Evolutionary conservation across 2,329 filamentous ascomycete species (phyloP).

Genomic region (Penicillium sp.): DNA sequence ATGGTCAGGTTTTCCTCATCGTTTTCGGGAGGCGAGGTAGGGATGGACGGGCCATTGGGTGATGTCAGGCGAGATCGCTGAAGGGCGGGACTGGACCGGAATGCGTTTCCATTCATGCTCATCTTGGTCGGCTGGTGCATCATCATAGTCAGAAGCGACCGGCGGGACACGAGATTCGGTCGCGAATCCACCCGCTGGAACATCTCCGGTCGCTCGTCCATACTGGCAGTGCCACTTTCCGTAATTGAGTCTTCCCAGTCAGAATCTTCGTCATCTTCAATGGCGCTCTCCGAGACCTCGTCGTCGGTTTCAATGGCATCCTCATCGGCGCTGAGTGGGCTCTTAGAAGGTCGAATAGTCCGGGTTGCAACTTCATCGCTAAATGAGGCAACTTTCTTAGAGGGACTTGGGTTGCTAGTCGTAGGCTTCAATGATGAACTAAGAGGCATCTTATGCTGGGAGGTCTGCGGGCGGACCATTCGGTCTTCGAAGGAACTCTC

Average conservation of each 20-base stretch:
- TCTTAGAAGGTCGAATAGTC: constrained; percentile 66
- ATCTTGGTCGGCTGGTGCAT: constrained; percentile 80
- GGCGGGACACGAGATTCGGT: constrained; percentile 79
- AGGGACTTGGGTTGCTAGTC: constrained; percentile 36
- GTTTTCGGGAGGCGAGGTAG: constrained; percentile 61
- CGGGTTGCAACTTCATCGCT: constrained; percentile 73
- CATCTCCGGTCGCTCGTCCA: constrained; percentile 71
- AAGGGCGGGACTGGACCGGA: constrained; percentile 49
- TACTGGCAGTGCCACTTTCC: constrained; percentile 80
- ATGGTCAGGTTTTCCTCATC: constrained; percentile 66
- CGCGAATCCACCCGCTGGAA: constrained; percentile 93
- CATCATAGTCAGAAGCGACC: constrained; percentile 87
- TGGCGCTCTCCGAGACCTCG: constrained; percentile 80
- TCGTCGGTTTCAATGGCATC: constrained; percentile 65
- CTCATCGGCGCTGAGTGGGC: constrained; percentile 54
- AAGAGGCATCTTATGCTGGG: constrained; percentile 57
- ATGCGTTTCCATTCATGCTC: constrained; percentile 59
- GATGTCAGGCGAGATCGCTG: constrained; percentile 64
- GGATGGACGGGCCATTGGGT: constrained; percentile 70
- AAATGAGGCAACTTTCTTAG: constrained; percentile 81
- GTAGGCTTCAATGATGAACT: constrained; percentile 55
- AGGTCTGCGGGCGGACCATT: constrained; percentile 57
- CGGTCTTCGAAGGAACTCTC: constrained; percentile 72
- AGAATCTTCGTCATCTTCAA: constrained; percentile 70
- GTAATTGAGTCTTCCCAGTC: constrained; percentile 71